These are phyloP conservation scores for Trichophyton schoenleinii DNA, from an alignment of 2,329 filamentous ascomycete species.

Conservation along the genomic window DNA sequence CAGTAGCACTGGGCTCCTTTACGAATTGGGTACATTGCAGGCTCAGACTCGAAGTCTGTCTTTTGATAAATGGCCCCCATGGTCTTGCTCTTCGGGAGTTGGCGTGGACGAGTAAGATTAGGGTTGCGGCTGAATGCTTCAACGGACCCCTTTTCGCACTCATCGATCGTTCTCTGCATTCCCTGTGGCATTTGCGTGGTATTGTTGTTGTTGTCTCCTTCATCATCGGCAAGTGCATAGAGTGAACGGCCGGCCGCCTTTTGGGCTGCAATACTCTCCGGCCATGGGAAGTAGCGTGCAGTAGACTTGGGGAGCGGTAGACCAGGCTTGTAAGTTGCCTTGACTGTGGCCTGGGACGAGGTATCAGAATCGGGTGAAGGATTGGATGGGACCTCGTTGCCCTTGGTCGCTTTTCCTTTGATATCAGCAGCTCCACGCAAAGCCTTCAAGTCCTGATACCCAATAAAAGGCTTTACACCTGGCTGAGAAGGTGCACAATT, in stretches of 20 bases:
- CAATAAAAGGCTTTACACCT: constrained; percentile 8
- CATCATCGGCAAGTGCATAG: background rate
- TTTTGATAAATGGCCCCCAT: background rate
- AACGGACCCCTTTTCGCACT: background rate
- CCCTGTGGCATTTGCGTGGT: background rate
- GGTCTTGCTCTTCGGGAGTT: constrained; percentile 2
- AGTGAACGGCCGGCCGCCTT: background rate
- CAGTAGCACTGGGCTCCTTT: background rate
- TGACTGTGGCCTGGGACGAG: background rate
- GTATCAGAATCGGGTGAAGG: background rate
- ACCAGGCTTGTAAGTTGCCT: background rate
- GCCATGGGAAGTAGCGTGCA: background rate
- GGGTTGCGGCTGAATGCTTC: background rate
- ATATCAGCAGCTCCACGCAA: constrained; percentile 1
- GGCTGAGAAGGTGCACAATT: background rate
- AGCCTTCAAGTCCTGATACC: constrained; percentile 8
- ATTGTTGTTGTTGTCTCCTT: background rate
- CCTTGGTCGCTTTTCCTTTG: background rate
- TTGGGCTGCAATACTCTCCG: background rate
- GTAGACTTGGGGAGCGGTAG: constrained; percentile 3
- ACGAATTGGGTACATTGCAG: background rate
- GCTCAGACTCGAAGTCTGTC: background rate
- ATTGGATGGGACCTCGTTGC: background rate
- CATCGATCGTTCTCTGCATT: background rate
- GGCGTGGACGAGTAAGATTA: background rate